Base-by-base conservation (phyloP, 2,329 filamentous ascomycete species). In the Cercospora sp. region DNA sequence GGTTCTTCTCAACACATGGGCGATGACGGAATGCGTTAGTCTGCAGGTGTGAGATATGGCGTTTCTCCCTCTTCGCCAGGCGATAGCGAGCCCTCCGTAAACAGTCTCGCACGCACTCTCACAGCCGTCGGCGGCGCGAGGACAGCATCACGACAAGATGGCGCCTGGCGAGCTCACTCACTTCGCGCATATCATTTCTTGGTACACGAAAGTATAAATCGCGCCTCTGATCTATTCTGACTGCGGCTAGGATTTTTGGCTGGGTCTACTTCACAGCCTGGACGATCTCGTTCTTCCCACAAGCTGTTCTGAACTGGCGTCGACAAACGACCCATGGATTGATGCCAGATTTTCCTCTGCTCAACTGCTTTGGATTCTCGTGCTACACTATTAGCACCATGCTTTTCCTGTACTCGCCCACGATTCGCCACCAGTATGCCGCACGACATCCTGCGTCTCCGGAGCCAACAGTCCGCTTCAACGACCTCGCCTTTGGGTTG, bases 211-310 rank as follows among this genome's bases (percentile, higher is more conserved):
- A 55, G 26, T 30, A 45, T 13, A 16, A 51, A 9, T 13, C 48
- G 10, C 33, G 36, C 5, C n/a, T 18, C 20, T 18, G 12, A 12
- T 59, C 40, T 36, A 23, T 20, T 59, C 53, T 60, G 26, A 60
- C 53, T 13, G 36, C 28, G 42, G 5, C 62, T 58, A 75, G 75
- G 63, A 55, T 76, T n/a, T 75, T 72, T 57, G 75, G 76, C 26
- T 77, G 74, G 75, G 60, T 74, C 10, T 77, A 76, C 65, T 73
- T 74, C 66, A 26, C 68, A 31, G 71, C 72, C 42, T 80, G 94
- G 94, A 94, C 91, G 12, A 82, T 90, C 16, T 97, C 93, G 16
- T 98, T 97, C 82, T 98, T 98, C 79, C 94, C 94, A 1, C 95
- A 98, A 78, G 88, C 91, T 6, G 81, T 96, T 69, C 86, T 93